A percentile compares a stretch with the other conserved stretches of the same genome.
phyloP scores from a whole-genome alignment of 768 basidiomycete genomes.

The Mycena capillaripes region DNA sequence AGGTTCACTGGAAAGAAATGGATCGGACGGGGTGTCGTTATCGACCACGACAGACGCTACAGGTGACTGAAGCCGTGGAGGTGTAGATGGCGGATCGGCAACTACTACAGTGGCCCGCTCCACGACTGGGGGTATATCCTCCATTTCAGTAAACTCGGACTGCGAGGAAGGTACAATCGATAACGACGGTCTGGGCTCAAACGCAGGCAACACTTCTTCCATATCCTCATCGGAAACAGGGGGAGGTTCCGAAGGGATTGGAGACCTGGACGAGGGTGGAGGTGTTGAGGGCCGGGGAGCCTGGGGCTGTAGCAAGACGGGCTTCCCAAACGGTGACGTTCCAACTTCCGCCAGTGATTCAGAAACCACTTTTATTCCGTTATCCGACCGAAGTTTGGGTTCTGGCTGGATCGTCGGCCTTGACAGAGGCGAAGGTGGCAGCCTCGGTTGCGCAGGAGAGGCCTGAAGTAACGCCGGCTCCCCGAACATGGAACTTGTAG shows the following conservation, averaged over 20 bases:
- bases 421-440: not conserved
- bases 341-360: not conserved
- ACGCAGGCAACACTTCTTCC: slow-evolving; percentile 50
- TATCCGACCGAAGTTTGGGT: not conserved
- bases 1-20: too few relatives aligned
- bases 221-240: slow-evolving; percentile 53
- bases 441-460: slow-evolving; percentile 5
- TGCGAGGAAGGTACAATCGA: not conserved
- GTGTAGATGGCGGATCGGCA: not conserved
- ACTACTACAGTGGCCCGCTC: not conserved
- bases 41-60: not conserved
- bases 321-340: slow-evolving; percentile 7
- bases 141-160: not conserved
- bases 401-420: not conserved
- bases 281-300: not conserved
- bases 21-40: not conserved
- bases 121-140: not conserved
- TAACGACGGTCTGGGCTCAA: not conserved
- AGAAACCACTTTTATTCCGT: not conserved
- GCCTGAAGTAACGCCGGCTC: slow-evolving; percentile 24
- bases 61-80: not conserved
- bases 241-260: too few relatives aligned
- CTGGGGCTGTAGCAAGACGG: slow-evolving; percentile 10
- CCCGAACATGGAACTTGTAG: slow-evolving; percentile 20
- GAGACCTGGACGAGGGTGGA: not conserved